These are phyloP conservation scores for Fraxinus americana DNA, from an alignment of 257 asterid genomes.

Conservation along the genomic window DNA sequence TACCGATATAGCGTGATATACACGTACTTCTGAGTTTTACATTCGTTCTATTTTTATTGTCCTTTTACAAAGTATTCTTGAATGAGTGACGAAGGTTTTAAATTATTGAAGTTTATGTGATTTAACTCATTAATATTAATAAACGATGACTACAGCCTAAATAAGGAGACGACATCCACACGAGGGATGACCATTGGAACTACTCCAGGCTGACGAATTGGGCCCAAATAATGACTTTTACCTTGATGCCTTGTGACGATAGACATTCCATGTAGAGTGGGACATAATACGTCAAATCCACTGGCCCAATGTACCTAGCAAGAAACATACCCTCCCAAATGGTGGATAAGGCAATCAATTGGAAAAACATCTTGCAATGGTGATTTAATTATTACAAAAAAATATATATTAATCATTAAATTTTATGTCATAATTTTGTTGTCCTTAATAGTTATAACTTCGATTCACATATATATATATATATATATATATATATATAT, in stretches of 20 bases:
- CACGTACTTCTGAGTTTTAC: too few species aligned
- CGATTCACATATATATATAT: neutral
- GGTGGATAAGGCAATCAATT: slow-evolving; percentile 15
- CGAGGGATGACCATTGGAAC: neutral
- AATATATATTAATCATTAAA: neutral
- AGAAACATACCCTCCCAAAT: neutral
- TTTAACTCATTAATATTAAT: neutral
- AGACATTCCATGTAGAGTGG: slow-evolving; percentile 29
- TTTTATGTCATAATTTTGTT: neutral
- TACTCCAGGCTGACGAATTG: neutral
- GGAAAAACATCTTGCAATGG: neutral
- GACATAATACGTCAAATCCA: slow-evolving; percentile 8
- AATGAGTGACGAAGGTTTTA: neutral
- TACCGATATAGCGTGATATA: neutral
- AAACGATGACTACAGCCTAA: neutral
- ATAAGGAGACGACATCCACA: slow-evolving; percentile 6
- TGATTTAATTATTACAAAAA: neutral
- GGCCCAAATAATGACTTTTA: neutral
- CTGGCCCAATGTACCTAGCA: slow-evolving; percentile 12
- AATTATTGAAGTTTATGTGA: neutral
- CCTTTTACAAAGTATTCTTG: neutral
- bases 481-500: too few species aligned
- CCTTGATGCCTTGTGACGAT: slow-evolving; percentile 11
- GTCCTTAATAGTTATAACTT: neutral
- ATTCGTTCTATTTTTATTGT: too few species aligned